phyloP scores from a whole-genome alignment of 768 basidiomycete genomes.

The Trametes cinnabarina region DNA sequence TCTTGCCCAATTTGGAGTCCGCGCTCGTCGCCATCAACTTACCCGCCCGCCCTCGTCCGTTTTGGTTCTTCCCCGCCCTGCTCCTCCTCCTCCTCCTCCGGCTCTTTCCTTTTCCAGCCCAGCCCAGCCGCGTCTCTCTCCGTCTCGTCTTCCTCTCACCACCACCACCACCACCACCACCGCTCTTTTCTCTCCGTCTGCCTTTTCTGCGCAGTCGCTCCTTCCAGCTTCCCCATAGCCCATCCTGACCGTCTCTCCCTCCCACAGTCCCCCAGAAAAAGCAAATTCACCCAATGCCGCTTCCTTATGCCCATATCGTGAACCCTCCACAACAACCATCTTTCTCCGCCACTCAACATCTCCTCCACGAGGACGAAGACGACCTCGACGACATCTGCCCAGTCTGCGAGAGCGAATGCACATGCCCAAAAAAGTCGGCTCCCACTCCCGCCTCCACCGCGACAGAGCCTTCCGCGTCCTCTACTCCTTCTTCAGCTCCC shows the following conservation, averaged over 20 bases:
- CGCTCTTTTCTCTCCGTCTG: background rate
- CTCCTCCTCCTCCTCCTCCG: slow-evolving; percentile 2
- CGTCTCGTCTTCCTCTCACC: background rate
- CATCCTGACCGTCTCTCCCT: slow-evolving; percentile 8
- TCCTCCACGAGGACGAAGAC: slow-evolving; percentile 48
- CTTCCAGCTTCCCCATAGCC: background rate
- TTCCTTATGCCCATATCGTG: slow-evolving; percentile 68
- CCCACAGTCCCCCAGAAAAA: slow-evolving; percentile 42
- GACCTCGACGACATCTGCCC: slow-evolving; percentile 88
- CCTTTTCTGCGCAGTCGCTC: background rate
- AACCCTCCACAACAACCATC: slow-evolving; percentile 35
- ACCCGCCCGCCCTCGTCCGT: slow-evolving; percentile 7
- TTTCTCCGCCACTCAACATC: slow-evolving; percentile 2
- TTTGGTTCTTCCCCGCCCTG: slow-evolving; percentile 5
- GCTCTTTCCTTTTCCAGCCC: slow-evolving; percentile 5
- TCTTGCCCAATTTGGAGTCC: background rate
- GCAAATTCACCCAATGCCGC: slow-evolving; percentile 62
- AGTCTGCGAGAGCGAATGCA: slow-evolving; percentile 89
- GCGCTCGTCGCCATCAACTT: slow-evolving; percentile 1
- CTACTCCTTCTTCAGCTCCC: slow-evolving; percentile 37
- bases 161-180: background rate
- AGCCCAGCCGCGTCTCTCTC: background rate
- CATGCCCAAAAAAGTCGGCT: slow-evolving; percentile 55
- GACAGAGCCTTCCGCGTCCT: slow-evolving; percentile 31
- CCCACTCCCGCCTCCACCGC: slow-evolving; percentile 23